Conservation (phyloP, 805 yeast species). For the Komagataella kurtzmanii region DNA sequence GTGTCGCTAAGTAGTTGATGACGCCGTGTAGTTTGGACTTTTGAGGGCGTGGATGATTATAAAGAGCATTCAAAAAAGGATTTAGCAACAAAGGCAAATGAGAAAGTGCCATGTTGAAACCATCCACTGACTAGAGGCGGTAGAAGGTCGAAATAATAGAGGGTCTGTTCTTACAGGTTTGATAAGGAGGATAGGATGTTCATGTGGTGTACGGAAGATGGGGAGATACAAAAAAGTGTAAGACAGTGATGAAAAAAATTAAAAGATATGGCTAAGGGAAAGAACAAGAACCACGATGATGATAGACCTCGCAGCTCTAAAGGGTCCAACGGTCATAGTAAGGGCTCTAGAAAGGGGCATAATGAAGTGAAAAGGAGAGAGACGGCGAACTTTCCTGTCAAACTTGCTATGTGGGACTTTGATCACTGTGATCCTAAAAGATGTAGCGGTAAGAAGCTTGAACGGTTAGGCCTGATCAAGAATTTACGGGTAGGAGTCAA, state of each 20-base stretch:
- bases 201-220: not conserved
- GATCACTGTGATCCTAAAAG: constrained; percentile 98
- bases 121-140: not conserved
- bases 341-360: constrained; percentile 27
- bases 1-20: constrained; percentile 24
- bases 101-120: constrained; percentile 1
- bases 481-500: constrained; percentile 84
- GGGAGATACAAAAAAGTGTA: not conserved
- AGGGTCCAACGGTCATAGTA: constrained; percentile 45
- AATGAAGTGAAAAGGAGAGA: constrained; percentile 13
- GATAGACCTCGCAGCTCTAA: constrained; percentile 15
- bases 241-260: not conserved
- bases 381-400: constrained; percentile 50
- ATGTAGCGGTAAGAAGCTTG: constrained; percentile 91
- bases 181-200: constrained; percentile 1
- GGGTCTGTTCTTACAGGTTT: not conserved
- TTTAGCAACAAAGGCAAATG: constrained; percentile 44
- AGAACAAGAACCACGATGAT: constrained; percentile 30
- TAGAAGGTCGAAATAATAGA: not conserved
- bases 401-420: constrained; percentile 97
- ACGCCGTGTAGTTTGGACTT: constrained; percentile 33
- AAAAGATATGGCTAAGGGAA: constrained; percentile 36
- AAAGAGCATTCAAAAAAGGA: constrained; percentile 51
- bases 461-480: constrained; percentile 73
- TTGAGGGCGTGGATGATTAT: constrained; percentile 46